A percentile compares a stretch with the other conserved stretches of the same genome.
Evolutionary conservation across 31 red algal genomes (phyloP).

Genomic region (Porphyra umbilicalis): DNA sequence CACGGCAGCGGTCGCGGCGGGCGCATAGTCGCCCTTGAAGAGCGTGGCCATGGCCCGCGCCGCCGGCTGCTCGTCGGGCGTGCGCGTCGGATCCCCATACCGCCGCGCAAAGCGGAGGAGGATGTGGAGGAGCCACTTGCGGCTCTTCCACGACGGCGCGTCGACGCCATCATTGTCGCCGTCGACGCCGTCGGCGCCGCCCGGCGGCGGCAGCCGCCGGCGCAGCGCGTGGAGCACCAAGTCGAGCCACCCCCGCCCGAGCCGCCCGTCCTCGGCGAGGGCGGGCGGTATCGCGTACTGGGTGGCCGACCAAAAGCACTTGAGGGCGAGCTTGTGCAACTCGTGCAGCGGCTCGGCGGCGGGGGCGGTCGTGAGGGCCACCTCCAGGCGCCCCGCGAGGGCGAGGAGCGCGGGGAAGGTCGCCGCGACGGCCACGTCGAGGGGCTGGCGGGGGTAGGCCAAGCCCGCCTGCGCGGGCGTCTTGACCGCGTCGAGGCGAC

Average conservation of each 20-base stretch:
- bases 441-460: conserved; percentile 38
- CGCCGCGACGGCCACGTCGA: conserved; percentile 46
- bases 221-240: conserved; percentile 14
- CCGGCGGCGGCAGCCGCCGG: background rate
- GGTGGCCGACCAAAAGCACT: conserved; percentile 79
- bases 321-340: conserved; percentile 34
- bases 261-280: conserved; percentile 18
- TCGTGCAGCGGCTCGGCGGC: conserved; percentile 19
- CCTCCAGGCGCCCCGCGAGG: conserved; percentile 34
- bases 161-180: conserved; percentile 26
- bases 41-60: conserved; percentile 21
- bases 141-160: conserved; percentile 68
- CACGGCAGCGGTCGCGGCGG: conserved; percentile 40
- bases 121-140: conserved; percentile 82
- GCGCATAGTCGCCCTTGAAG: conserved; percentile 39
- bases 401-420: conserved; percentile 43
- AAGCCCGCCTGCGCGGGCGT: conserved; percentile 50
- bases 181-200: conserved; percentile 1
- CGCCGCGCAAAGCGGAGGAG: conserved; percentile 47
- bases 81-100: conserved; percentile 50
- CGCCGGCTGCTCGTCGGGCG: conserved; percentile 50
- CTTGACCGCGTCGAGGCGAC: conserved; percentile 7
- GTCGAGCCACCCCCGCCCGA: conserved; percentile 41
- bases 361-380: conserved; percentile 24
- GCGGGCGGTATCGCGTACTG: conserved; percentile 50